These are phyloP conservation scores for Solanum chaucha DNA, from an alignment of 257 asterid species.

Conservation along the genomic window DNA sequence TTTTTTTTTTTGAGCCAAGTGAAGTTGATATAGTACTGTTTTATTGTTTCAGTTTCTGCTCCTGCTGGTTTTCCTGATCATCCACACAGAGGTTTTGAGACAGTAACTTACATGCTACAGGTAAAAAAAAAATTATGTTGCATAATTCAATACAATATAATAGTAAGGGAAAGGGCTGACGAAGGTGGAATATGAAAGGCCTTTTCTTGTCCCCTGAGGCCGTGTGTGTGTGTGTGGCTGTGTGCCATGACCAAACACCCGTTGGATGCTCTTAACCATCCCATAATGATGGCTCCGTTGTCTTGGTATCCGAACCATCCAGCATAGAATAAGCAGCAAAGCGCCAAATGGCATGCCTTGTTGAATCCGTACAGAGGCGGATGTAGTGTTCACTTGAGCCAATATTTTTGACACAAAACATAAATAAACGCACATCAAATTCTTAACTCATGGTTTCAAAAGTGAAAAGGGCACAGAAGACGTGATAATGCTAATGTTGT, in stretches of 20 bases:
- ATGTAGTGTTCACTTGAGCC: background rate
- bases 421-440: background rate
- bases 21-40: background rate
- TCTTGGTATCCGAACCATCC: background rate
- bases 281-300: background rate
- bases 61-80: slow-evolving; percentile 99
- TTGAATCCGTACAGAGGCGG: background rate
- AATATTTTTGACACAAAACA: background rate
- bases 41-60: slow-evolving; percentile 49
- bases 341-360: background rate
- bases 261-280: background rate
- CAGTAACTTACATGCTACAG: slow-evolving; percentile 80
- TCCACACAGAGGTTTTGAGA: slow-evolving; percentile 99
- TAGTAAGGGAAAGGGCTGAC: background rate
- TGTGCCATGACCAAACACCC: background rate
- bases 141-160: background rate
- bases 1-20: no score
- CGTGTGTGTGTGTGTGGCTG: no score
- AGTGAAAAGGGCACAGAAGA: background rate
- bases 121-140: slow-evolving; percentile 9
- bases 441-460: background rate
- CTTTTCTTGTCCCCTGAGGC: background rate
- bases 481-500: background rate
- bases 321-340: background rate
- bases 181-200: background rate